Conservation (phyloP, 2,329 filamentous ascomycete species). For the Fusarium sp. region DNA sequence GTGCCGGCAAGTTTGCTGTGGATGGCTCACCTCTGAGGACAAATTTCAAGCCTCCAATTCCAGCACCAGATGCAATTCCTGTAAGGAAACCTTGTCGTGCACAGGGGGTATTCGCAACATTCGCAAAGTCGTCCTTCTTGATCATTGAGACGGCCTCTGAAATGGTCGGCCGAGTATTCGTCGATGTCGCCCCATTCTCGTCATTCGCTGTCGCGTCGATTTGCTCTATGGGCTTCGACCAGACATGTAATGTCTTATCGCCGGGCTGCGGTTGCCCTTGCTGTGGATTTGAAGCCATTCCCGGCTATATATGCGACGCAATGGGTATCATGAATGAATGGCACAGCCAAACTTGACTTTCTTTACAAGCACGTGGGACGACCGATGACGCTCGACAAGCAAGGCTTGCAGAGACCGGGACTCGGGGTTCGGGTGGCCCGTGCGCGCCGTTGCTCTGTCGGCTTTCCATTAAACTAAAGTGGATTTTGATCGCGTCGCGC, state of each 20-base stretch:
- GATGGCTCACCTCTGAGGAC: constrained; percentile 75
- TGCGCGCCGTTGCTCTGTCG: constrained; percentile 36
- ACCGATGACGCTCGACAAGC: constrained; percentile 44
- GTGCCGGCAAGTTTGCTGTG: background rate
- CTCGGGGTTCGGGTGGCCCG: constrained; percentile 32
- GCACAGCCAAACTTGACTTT: constrained; percentile 25
- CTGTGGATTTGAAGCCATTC: constrained; percentile 50
- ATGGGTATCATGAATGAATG: constrained; percentile 44
- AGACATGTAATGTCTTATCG: constrained; percentile 52
- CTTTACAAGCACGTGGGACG: constrained; percentile 39
- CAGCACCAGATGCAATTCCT: constrained; percentile 84
- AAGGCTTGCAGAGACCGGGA: constrained; percentile 21
- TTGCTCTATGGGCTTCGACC: constrained; percentile 51
- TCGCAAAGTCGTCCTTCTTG: constrained; percentile 74
- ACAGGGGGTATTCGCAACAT: constrained; percentile 83
- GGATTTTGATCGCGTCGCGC: constrained; percentile 45
- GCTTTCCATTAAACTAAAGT: constrained; percentile 50
- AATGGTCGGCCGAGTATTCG: constrained; percentile 54
- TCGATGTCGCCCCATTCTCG: constrained; percentile 34
- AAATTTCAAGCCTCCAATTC: constrained; percentile 77
- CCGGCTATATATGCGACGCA: constrained; percentile 48
- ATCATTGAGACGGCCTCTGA: constrained; percentile 74
- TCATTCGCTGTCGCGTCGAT: constrained; percentile 32
- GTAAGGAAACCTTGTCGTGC: constrained; percentile 83
- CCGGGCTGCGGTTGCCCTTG: constrained; percentile 41